phyloP scores from a whole-genome alignment of 805 yeast species.

The Lipomyces spencermartinsiae region DNA sequence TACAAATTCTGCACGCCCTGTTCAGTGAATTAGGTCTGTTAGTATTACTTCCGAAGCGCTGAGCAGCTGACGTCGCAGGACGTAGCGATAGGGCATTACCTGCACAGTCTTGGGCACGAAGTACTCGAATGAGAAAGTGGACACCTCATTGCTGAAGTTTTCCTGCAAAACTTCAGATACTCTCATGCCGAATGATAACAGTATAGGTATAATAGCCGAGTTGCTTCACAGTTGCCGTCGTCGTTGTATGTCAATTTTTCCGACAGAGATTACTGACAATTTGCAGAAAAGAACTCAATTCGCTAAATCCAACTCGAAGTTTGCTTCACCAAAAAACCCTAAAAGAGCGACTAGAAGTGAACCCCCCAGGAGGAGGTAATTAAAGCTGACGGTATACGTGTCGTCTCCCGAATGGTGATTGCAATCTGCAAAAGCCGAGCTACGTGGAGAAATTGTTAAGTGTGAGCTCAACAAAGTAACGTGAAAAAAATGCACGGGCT shows the following conservation, averaged over 20 bases:
- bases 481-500: neutral
- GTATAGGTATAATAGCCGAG: neutral
- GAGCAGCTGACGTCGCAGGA: neutral
- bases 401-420: neutral
- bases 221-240: neutral
- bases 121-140: constrained; percentile 94
- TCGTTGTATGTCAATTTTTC: neutral
- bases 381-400: neutral
- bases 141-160: constrained; percentile 42
- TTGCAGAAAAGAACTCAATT: neutral
- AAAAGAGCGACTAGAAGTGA: constrained; percentile 2
- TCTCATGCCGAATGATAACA: constrained; percentile 20
- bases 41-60: neutral
- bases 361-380: neutral
- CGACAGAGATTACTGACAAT: neutral
- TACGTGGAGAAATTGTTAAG: neutral
- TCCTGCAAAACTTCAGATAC: constrained; percentile 33
- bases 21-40: neutral
- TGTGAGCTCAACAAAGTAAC: neutral
- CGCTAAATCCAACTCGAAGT: neutral
- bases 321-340: neutral
- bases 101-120: constrained; percentile 92
- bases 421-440: neutral
- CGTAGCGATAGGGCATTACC: constrained; percentile 19
- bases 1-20: constrained; percentile 96